These are phyloP conservation scores for Lepiota subincarnata DNA, from an alignment of 768 basidiomycete species.

Conservation along the genomic window DNA sequence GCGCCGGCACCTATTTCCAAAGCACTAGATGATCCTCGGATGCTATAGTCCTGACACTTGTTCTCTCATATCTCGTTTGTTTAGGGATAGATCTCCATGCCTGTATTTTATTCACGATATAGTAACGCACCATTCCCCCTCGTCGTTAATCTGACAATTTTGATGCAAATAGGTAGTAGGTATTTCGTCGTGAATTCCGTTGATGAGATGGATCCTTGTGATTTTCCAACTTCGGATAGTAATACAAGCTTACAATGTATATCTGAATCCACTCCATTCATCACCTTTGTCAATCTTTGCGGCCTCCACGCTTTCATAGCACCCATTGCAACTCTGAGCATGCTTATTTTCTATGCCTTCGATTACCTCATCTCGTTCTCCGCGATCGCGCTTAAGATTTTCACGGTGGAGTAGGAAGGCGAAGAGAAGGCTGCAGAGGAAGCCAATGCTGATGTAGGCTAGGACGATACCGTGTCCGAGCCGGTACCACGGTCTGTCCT, in stretches of 20 bases:
- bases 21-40: slow-evolving; percentile 22
- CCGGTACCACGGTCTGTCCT: slow-evolving; percentile 63
- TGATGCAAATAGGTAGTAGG: slow-evolving; percentile 5
- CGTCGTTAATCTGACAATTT: slow-evolving; percentile 11
- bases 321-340: slow-evolving; percentile 50
- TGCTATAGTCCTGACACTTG: slow-evolving; percentile 8
- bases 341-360: slow-evolving; percentile 40
- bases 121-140: slow-evolving; percentile 11
- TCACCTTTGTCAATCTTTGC: slow-evolving; percentile 64
- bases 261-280: slow-evolving; percentile 74
- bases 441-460: slow-evolving; percentile 65
- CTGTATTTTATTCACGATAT: slow-evolving; percentile 25
- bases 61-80: slow-evolving; percentile 2
- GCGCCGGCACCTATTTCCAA: slow-evolving; percentile 39
- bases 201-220: slow-evolving; percentile 12
- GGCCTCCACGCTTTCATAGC: slow-evolving; percentile 47
- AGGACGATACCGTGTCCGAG: slow-evolving; percentile 68
- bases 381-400: slow-evolving; percentile 58
- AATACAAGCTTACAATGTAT: slow-evolving; percentile 38
- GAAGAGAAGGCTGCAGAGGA: slow-evolving; percentile 47
- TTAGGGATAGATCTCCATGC: slow-evolving; percentile 7
- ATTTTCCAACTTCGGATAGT: slow-evolving; percentile 10
- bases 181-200: slow-evolving; percentile 16
- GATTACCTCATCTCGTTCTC: slow-evolving; percentile 66
- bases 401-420: slow-evolving; percentile 48